Base-by-base conservation (phyloP, 257 asterid species). In the Gynochthodes officinalis region DNA sequence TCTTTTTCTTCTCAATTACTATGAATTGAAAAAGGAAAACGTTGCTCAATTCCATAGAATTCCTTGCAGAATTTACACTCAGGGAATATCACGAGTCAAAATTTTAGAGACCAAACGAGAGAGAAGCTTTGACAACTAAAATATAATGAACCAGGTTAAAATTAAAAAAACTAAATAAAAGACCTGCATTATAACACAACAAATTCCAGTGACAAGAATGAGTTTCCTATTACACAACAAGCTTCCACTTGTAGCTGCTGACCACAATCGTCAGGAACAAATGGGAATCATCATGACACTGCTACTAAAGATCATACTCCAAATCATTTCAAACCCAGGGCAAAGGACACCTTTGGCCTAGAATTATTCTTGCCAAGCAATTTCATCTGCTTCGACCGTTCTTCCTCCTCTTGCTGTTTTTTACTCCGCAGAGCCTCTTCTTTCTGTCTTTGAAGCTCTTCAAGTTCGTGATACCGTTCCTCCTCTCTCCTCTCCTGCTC, bases 351-450 rank as follows among this genome's bases (percentile, higher is more conserved):
- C 85, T 92, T 95, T 0, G 99, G 99, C 53, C 99, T 89, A 30
- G 98, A 89, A 54, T 95, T 95, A 78, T 95, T 90, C 95, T 95
- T 95, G 58, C 99, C 99, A 82, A 90, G 80, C 80, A 92, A 52
- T 83, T 86, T 89, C 83, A 92, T 88, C 79, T 89, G 99, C 70
- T 95, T 95, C 1, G 94, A 87, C 25, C 91, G 83, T 82, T 92
- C 99, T 87, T 95, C 99, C 71, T 92, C 99, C 78, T 95, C 99
- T 75, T 89, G 85, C 73, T 86, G 92, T 71, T 86, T 95, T 63
- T 90, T 92, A 81, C 84, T 88, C 40, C 87, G 81, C 82, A 92
- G 32, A 27, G 96, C 96, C 84, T 90, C 98, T 79, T 95, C 99
- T 61, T 89, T 92, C 82, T 86, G 95, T 52, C 96, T 81, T 64